Evolutionary conservation across 1,284 basidiomycete species (phyloP).

Genomic region (Malassezia psittaci): DNA sequence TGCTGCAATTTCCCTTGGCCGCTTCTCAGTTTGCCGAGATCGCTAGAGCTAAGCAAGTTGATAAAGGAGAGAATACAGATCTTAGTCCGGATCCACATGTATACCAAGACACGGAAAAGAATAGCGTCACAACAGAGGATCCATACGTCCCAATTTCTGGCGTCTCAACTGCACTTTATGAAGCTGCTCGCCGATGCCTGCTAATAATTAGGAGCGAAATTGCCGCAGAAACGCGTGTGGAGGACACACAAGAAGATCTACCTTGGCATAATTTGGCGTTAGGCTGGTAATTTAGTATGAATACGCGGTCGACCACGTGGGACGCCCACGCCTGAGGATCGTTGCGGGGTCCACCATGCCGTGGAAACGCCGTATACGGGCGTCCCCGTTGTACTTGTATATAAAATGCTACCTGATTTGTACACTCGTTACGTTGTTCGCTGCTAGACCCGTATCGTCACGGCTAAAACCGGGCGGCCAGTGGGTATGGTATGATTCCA

Average conservation of each 20-base stretch:
- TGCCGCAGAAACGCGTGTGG: constrained; percentile 2
- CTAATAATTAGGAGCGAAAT: background rate
- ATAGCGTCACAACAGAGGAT: background rate
- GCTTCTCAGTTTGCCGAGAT: background rate
- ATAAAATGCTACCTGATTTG: constrained; percentile 39
- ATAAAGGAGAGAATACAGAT: background rate
- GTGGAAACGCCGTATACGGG: constrained; percentile 18
- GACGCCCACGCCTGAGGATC: too few relatives aligned
- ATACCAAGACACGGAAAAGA: background rate
- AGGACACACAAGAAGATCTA: constrained; percentile 14
- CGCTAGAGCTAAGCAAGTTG: background rate
- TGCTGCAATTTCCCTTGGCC: background rate
- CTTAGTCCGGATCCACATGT: background rate
- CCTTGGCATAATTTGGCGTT: constrained; percentile 13
- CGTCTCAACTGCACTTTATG: background rate
- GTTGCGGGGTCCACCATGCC: constrained; percentile 1
- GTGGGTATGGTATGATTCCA: constrained; percentile 16
- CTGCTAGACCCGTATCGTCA: constrained; percentile 33
- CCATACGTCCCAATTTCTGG: background rate
- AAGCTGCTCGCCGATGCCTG: background rate
- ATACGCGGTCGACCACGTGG: too few relatives aligned
- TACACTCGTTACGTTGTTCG: constrained; percentile 37
- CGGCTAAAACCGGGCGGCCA: constrained; percentile 19
- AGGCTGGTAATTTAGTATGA: constrained; percentile 2
- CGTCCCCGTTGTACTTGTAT: constrained; percentile 39